phyloP scores from a whole-genome alignment of 192 early-diverging fungal species.

The Linnemannia exigua region DNA sequence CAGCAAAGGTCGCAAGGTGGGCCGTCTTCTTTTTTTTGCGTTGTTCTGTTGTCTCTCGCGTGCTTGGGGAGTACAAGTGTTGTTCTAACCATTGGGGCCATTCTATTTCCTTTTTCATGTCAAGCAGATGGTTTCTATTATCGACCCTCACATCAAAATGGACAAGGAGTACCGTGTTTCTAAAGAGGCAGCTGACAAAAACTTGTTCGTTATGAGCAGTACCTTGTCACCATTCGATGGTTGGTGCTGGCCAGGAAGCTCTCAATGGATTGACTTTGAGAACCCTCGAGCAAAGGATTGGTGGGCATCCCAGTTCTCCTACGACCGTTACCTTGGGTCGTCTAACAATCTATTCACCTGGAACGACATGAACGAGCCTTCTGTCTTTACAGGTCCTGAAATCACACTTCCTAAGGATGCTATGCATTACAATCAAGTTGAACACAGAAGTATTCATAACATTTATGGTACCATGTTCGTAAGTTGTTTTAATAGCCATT shows the following conservation, averaged over 20 bases:
- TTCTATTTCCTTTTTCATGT: neutral
- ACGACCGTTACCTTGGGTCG: conserved; percentile 87
- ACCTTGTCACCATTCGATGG: conserved; percentile 82
- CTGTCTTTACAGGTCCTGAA: conserved; percentile 97
- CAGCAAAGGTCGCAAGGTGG: conserved; percentile 82
- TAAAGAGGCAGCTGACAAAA: conserved; percentile 80
- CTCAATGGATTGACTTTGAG: conserved; percentile 93
- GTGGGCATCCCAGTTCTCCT: conserved; percentile 85
- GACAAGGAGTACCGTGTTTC: conserved; percentile 82
- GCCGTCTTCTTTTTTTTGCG: neutral
- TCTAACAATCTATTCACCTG: conserved; percentile 89
- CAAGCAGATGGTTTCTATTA: conserved; percentile 89
- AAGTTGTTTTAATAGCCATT: conserved; percentile 15
- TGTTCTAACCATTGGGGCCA: neutral
- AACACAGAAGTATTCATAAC: conserved; percentile 98
- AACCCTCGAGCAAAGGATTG: conserved; percentile 83
- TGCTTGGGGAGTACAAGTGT: neutral
- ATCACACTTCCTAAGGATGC: conserved; percentile 96
- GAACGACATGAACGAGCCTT: conserved; percentile 99
- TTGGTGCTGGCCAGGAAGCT: conserved; percentile 99
- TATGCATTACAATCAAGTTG: conserved; percentile 86
- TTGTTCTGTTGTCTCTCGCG: neutral
- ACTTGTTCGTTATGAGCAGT: conserved; percentile 84
- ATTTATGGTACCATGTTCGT: conserved; percentile 89
- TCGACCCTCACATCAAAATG: conserved; percentile 97